Evolutionary conservation across 2,329 filamentous ascomycete genomes (phyloP), one percentile per base, ranked within the genome.

Genomic region (Alternaria metachromatica): DNA sequence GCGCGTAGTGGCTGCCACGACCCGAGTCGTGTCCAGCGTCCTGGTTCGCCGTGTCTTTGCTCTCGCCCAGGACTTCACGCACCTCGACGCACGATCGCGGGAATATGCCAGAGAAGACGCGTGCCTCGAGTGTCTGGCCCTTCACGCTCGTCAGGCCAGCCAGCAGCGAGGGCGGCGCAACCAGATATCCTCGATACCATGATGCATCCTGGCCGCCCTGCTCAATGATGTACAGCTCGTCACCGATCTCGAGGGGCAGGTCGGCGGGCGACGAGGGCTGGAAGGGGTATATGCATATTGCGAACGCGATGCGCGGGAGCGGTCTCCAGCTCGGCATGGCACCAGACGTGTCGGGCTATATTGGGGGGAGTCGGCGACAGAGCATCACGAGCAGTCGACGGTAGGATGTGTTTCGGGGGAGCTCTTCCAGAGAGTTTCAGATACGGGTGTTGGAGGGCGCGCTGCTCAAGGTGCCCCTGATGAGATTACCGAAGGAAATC

Each of bases 31-130:
- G 49, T n/a, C 48, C 65, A 53, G 71, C 65, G 3, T 72, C 60
- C 11, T 46, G 57, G 37, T 60, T 58, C 44, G 54, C 61, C 12
- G 64, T 70, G 48, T 63, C 71, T 70, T 78, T 78, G 58, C 71
- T 72, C 51, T 79, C 93, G 64, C 92, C 94, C 37, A 99, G 87
- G 58, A 97, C 89, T 82, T 99, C 96, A 69, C 95, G 90, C 63
- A 99, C 90, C 81, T 99, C 94, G 62, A 99, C 95, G 74, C 95
- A 99, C 79, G 91, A 96, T 69, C 92, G 88, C 11, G 96, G 96
- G 77, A 99, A 99, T 75, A 99, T 97, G 73, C 96, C 96, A n/a
- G 94, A 97, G 79, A 98, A 99, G 62, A 99, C 96, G 69, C 96
- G 90, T 63, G 95, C 94, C 82, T 98, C 95, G 30, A 98, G 89